Evolutionary conservation across 148 eudicot genomes (phyloP).

Genomic region (Fagopyrum tataricum): DNA sequence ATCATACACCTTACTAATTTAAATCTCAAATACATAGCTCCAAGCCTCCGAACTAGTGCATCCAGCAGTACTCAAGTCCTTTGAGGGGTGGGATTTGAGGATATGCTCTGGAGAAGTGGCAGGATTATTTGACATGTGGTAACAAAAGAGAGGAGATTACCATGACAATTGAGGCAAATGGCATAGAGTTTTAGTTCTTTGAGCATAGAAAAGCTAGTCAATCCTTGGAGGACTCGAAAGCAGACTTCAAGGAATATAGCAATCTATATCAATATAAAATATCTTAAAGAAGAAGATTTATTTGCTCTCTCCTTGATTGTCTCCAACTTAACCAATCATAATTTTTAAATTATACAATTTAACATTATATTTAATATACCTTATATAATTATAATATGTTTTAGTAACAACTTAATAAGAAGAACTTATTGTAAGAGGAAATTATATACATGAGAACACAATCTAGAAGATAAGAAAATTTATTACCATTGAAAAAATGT

Average conservation of each 20-base stretch:
- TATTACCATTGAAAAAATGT: no score
- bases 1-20: not conserved
- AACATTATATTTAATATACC: no score
- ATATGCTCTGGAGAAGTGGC: not conserved
- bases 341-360: no score
- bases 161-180: not conserved
- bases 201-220: not conserved
- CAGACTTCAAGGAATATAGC: not conserved
- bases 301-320: no score
- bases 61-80: not conserved
- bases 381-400: no score
- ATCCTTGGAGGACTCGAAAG: not conserved
- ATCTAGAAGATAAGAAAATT: no score
- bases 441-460: no score
- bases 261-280: not conserved
- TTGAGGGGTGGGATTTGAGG: not conserved
- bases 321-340: no score
- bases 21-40: not conserved
- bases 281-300: no score
- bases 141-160: not conserved
- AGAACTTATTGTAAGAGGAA: no score
- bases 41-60: not conserved
- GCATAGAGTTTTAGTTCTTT: not conserved
- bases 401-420: no score
- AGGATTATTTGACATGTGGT: not conserved